phyloP scores from a whole-genome alignment of 495 filamentous ascomycete species.

The Talaromyces stipitatus region DNA sequence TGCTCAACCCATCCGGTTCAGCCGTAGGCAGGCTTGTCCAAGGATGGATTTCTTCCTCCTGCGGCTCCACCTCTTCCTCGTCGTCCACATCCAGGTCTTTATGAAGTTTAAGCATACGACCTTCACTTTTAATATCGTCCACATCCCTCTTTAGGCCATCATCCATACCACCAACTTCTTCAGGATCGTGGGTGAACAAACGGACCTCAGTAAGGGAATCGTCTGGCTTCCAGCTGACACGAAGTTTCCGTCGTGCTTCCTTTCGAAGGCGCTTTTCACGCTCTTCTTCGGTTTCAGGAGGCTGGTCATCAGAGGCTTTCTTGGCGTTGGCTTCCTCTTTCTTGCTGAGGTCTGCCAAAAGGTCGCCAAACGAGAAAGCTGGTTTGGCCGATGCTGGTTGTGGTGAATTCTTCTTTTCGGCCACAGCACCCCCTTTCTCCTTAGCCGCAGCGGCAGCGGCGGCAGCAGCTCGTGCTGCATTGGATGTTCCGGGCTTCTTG shows the following conservation, averaged over 20 bases:
- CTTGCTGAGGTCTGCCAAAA: conserved; percentile 61
- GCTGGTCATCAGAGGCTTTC: conserved; percentile 43
- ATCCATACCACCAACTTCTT: conserved; percentile 69
- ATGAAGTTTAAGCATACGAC: conserved; percentile 72
- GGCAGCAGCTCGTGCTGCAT: conserved; percentile 45
- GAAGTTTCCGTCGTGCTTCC: conserved; percentile 64
- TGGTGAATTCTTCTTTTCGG: conserved; percentile 35
- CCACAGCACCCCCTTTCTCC: conserved; percentile 27
- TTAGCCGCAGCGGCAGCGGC: conserved; percentile 26
- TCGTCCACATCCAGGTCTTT: conserved; percentile 53
- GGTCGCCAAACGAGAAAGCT: conserved; percentile 46
- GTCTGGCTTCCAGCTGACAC: conserved; percentile 66
- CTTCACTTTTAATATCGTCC: conserved; percentile 66
- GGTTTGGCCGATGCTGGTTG: conserved; percentile 30
- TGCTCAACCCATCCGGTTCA: conserved; percentile 53
- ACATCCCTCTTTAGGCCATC: conserved; percentile 59
- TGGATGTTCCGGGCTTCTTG: conserved; percentile 53
- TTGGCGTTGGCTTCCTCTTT: conserved; percentile 48
- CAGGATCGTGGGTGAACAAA: conserved; percentile 70
- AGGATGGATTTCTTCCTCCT: conserved; percentile 36
- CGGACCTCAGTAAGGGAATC: conserved; percentile 63
- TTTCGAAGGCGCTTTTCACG: conserved; percentile 67
- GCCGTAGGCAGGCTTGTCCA: conserved; percentile 41
- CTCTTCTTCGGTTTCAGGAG: conserved; percentile 71
- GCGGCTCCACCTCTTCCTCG: conserved; percentile 51